Conservation (phyloP, 192 early-diverging fungal genomes). For the Coemansia sp. region DNA sequence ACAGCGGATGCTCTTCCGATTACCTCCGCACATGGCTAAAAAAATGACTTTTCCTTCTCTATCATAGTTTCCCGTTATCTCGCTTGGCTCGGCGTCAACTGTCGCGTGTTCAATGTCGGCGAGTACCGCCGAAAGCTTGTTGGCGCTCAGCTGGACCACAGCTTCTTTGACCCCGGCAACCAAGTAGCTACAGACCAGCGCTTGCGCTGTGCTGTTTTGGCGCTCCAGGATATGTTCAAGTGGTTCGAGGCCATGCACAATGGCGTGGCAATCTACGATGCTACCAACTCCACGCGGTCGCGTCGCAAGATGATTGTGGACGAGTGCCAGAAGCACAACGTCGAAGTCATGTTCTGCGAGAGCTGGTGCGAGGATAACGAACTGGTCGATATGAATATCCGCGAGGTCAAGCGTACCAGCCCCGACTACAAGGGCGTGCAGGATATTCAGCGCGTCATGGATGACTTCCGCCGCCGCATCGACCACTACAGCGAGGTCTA, state of each 20-base stretch:
- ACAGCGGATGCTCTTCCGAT: background rate
- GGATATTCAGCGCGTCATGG: slow-evolving; percentile 83
- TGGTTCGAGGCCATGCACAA: slow-evolving; percentile 85
- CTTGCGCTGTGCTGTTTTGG: slow-evolving; percentile 74
- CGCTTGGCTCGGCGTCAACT: slow-evolving; percentile 90
- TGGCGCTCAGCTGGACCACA: slow-evolving; percentile 76
- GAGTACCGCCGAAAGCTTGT: slow-evolving; percentile 92
- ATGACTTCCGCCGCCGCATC: slow-evolving; percentile 91
- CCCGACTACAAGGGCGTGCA: slow-evolving; percentile 86
- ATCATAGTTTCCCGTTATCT: slow-evolving; percentile 84
- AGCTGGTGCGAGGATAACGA: slow-evolving; percentile 89
- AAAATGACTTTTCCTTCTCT: background rate
- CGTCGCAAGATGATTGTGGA: slow-evolving; percentile 74
- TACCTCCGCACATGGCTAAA: background rate
- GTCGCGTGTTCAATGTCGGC: slow-evolving; percentile 96
- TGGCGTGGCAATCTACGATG: slow-evolving; percentile 95
- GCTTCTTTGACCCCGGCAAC: slow-evolving; percentile 91
- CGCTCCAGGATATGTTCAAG: slow-evolving; percentile 86
- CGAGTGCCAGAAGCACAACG: slow-evolving; percentile 65
- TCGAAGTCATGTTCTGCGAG: slow-evolving; percentile 97
- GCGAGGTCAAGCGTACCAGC: slow-evolving; percentile 90
- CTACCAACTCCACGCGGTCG: slow-evolving; percentile 91
- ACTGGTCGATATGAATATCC: slow-evolving; percentile 87
- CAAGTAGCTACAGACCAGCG: slow-evolving; percentile 63
- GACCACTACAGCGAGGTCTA: slow-evolving; percentile 89